Base-by-base conservation (phyloP, 805 yeast genomes). In the Wickerhamomyces chaumierensis region DNA sequence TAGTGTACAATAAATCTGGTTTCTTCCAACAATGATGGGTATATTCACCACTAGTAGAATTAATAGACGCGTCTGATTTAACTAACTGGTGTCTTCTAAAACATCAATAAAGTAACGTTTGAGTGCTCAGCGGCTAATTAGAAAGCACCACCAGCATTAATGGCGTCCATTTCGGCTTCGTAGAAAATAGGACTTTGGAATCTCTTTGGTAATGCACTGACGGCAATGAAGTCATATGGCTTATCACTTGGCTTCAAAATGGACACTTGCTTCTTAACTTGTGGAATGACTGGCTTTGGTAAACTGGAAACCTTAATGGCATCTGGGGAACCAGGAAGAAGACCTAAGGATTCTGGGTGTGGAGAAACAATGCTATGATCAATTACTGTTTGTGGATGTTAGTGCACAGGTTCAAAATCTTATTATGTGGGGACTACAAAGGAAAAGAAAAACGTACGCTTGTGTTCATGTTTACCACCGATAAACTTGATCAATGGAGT, bases 101-200 rank as follows among this genome's bases (percentile, higher is more conserved):
- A 21, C 23, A 21, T 9, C 23, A 21, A 21, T 21, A 28, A 15
- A 28, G n/a, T n/a, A n/a, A n/a, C n/a, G n/a, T n/a, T n/a, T n/a
- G n/a, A 15, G 16, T 28, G n/a, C 16, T 13, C n/a, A 7, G n/a
- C 16, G 5, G 6, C 16, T 14, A 28, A 15, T 21, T 9, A 21
- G 23, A 7, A 21, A 21, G 95, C 95, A 48, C 96, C 96, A 40
- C 97, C 98, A 38, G 73, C 68, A 49, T 77, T 72, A 49, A 90
- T 75, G 46, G 75, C 71, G 11, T 83, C 95, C 20, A 81, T 75
- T 61, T 90, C 98, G 14, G 48, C 39, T 16, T 74, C 83, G 33
- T 74, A 78, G 19, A 84, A 68, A 0, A 67, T 62, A 33, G 68
- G 63, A 56, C 79, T 82, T 61, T 80, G 78, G 66, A 82, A 87